Evolutionary conservation across 441 rosid genomes (phyloP), one percentile per base, ranked within the genome.

Genomic region (Euphorbia corollata): DNA sequence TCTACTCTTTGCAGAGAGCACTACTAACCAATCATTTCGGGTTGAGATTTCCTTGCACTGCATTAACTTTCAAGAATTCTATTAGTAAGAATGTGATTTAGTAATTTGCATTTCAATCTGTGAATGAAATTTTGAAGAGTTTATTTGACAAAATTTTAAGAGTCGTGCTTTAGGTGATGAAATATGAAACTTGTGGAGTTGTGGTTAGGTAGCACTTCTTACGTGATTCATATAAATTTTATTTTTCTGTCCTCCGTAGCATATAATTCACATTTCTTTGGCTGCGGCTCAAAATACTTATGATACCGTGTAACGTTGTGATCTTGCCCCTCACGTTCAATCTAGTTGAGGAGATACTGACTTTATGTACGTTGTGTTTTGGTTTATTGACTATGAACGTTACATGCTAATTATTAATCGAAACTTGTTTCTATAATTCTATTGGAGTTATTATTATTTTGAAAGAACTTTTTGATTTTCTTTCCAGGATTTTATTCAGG

Each of bases 401-500:
- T 58, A 32, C 38, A 6, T 30, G 6, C 66, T n/a, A 4, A 18
- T 39, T 9, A 64, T 59, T 48, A 8, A 48, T 23, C 58, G 30
- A 58, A 5, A 19, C 59, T 73, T 65, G 20, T 45, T 22, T 11
- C 45, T 48, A 22, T 51, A 8, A 5, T 22, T 6, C 13, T 13
- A 18, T 7, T 47, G 13, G 27, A 15, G 19, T 48, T 2, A 12
- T 48, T 27, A 50, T 36, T n/a, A 10, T 50, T 30, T 45, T 24
- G 2, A 18, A 5, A 16, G 5, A 4, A 20, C 11, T 50, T 50
- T 64, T n/a, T 24, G 20, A 41, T 72, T 67, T 73, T 47, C 72
- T 71, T 75, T 66, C 65, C 77, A 94, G 99, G 95, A 93, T 77
- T 85, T 93, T 63, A 89, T 93, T 51, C 96, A 91, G 48, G 73